Base-by-base conservation (phyloP, 2,329 filamentous ascomycete genomes). In the Stachybotrys chartarum region DNA sequence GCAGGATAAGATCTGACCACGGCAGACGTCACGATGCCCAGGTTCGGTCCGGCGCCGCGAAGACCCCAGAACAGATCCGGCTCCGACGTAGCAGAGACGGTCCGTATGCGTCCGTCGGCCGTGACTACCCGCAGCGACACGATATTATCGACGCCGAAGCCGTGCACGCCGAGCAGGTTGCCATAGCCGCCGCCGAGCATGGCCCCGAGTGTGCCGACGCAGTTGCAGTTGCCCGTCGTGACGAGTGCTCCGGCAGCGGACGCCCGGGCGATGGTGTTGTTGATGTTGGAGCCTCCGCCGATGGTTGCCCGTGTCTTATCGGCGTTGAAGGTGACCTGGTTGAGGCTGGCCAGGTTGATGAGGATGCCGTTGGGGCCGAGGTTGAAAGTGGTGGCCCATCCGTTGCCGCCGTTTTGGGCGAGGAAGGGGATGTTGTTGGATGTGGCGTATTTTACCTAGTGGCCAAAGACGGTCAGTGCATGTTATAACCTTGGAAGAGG, bases 1-100 rank as follows among this genome's bases (percentile, higher is more conserved):
- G 72, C 70, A 8, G 61, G 47, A 55, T 64, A 71, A 10, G 75
- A 63, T 58, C 69, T 73, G 59, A 78, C 75, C 24, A 66, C 72
- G n/a, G 75, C 70, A 57, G 71, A 76, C 54, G 74, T 62, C 45
- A 80, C 71, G 54, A 80, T 73, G 50, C 78, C 77, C 58, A 80
- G 73, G 60, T 80, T 80, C 7, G 73, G 75, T 1, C 76, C 78
- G 4, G 78, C 78, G 17, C 78, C 78, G 63, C 68, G 75, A 0
- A 80, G 60, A 18, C 73, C 77, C 77, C 77, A 80, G 59, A 78
- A 68, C 0, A 80, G 62, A 58, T 79, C 75, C 8, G 59, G 35
- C 52, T 69, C 56, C 45, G 61, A 61, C 3, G 54, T 57, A 3
- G 53, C 51, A 10, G 62, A 66, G 17, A 66, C 64, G 2, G 58